Evolutionary conservation across 73 alveolate genomes (phyloP).

Genomic region (Uronychia setigera): DNA sequence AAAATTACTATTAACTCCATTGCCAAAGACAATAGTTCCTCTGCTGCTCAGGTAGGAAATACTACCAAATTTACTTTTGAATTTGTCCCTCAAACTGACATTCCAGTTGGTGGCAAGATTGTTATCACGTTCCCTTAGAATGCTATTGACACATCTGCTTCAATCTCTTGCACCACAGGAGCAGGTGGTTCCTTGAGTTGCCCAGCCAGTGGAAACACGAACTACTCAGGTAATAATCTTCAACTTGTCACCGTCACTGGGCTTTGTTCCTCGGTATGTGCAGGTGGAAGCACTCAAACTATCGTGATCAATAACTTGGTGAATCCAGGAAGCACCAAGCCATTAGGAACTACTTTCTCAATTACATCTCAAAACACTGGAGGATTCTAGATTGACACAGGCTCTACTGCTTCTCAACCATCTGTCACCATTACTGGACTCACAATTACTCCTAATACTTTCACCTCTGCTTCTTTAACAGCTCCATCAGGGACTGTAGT

Average conservation of each 20-base stretch:
- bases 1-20: background rate
- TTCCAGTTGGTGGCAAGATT: constrained; percentile 1
- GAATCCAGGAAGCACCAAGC: constrained; percentile 21
- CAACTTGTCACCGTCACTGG: background rate
- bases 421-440: background rate
- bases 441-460: background rate
- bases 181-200: constrained; percentile 8
- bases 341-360: constrained; percentile 13
- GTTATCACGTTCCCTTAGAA: background rate
- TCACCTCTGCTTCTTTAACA: constrained; percentile 9
- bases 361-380: too few relatives aligned
- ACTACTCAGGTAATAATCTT: constrained; percentile 3
- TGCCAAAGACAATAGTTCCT: background rate
- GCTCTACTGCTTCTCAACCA: background rate
- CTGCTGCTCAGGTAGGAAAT: constrained; percentile 26
- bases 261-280: constrained; percentile 24
- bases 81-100: background rate
- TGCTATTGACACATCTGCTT: background rate
- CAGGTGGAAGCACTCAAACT: background rate
- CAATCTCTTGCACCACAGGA: background rate
- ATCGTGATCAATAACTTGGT: background rate
- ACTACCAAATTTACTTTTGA: background rate
- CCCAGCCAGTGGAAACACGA: background rate
- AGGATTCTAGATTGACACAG: too few relatives aligned
- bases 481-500: constrained; percentile 6